phyloP scores from a whole-genome alignment of 2,329 filamentous ascomycete species.

The Thielaviopsis ethacetica region DNA sequence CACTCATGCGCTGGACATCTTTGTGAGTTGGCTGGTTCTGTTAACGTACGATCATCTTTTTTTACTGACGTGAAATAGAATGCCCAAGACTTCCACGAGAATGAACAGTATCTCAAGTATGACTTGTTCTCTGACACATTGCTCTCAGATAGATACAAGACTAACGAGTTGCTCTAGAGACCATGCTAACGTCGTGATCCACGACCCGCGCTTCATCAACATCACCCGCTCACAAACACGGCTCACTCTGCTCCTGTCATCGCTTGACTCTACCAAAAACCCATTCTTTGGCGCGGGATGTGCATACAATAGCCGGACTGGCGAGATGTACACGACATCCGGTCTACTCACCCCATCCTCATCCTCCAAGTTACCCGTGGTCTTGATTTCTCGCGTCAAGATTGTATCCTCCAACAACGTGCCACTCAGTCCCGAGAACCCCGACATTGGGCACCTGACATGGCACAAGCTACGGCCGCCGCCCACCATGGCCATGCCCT shows the following conservation, averaged over 20 bases:
- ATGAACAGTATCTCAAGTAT: neutral
- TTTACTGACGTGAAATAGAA: neutral
- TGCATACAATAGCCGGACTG: conserved; percentile 22
- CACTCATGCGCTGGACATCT: neutral
- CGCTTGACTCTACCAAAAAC: conserved; percentile 23
- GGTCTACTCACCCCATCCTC: conserved; percentile 23
- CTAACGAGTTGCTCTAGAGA: too few species aligned
- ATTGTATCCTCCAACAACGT: conserved; percentile 12
- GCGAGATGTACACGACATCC: conserved; percentile 30
- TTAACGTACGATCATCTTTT: neutral
- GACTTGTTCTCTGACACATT: too few species aligned
- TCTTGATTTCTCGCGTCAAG: conserved; percentile 29
- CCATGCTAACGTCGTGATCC: conserved; percentile 21
- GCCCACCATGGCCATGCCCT: conserved; percentile 27
- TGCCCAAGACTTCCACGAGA: neutral
- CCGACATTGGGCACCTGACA: conserved; percentile 17
- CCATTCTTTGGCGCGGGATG: conserved; percentile 31
- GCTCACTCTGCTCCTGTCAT: conserved; percentile 26
- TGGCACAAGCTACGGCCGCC: conserved; percentile 29
- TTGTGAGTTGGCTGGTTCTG: neutral
- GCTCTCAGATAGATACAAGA: too few species aligned
- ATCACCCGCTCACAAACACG: conserved; percentile 20
- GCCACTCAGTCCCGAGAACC: conserved; percentile 15
- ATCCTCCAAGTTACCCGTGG: conserved; percentile 23
- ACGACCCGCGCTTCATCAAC: conserved; percentile 21